A percentile compares a stretch with the other conserved stretches of the same genome.
Conservation (phyloP, 495 filamentous ascomycete species). For the Melanomma pulvis-pyrius region DNA sequence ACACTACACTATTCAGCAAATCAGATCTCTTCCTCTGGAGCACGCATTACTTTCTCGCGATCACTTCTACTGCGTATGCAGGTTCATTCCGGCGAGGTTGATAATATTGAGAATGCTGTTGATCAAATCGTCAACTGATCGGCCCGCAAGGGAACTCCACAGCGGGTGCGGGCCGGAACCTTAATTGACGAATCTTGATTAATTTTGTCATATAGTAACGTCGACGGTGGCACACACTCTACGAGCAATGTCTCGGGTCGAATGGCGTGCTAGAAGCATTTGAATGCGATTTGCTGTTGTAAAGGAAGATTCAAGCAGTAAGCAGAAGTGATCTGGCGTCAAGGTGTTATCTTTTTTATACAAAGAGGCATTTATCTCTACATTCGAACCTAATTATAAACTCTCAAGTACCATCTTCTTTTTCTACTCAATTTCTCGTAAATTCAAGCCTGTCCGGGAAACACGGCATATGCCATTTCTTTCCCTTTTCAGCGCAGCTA, state of each 20-base stretch:
- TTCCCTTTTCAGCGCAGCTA: not conserved
- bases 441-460: not conserved
- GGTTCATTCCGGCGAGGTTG: not conserved
- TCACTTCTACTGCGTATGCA: not conserved
- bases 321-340: no score
- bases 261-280: not conserved
- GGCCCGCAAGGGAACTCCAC: not conserved
- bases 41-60: not conserved
- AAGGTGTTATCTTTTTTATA: no score
- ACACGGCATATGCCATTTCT: not conserved
- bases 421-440: not conserved
- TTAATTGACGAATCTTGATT: not conserved
- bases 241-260: slow-evolving; percentile 14
- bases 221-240: not conserved
- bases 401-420: not conserved
- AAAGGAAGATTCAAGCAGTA: not conserved
- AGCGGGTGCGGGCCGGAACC: not conserved
- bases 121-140: not conserved
- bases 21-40: not conserved
- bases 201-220: not conserved
- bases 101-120: not conserved
- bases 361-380: not conserved
- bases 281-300: not conserved
- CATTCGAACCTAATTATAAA: not conserved
- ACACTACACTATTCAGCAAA: not conserved